Evolutionary conservation across 805 yeast genomes (phyloP).

Genomic region (Cyberlindnera petersonii): DNA sequence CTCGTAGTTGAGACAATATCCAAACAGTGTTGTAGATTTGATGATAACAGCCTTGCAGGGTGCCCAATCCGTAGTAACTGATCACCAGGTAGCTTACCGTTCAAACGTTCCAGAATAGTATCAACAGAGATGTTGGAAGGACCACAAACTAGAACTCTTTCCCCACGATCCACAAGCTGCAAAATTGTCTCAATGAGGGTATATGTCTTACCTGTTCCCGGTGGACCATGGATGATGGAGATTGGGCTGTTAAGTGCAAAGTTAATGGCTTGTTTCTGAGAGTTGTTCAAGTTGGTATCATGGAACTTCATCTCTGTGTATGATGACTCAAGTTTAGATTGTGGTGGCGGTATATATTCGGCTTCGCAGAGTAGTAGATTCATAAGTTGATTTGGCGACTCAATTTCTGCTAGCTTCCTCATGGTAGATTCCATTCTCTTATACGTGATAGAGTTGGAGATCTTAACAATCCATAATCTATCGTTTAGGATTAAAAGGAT

Average conservation of each 20-base stretch:
- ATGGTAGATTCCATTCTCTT: conserved; percentile 76
- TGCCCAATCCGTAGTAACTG: conserved; percentile 83
- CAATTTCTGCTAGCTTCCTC: conserved; percentile 52
- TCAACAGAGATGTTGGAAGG: conserved; percentile 93
- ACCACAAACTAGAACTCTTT: conserved; percentile 80
- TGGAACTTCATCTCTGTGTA: conserved; percentile 30
- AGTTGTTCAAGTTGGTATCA: conserved; percentile 41
- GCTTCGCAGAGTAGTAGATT: conserved; percentile 22
- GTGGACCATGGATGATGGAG: conserved; percentile 69
- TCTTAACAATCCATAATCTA: conserved; percentile 56
- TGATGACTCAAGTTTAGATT: not conserved
- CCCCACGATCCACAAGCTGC: conserved; percentile 59
- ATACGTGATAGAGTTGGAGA: conserved; percentile 64
- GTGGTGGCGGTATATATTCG: conserved; percentile 31
- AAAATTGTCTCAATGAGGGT: conserved; percentile 78
- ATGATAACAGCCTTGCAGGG: conserved; percentile 75
- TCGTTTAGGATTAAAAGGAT: conserved; percentile 40
- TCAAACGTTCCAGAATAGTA: conserved; percentile 76
- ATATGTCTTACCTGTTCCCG: conserved; percentile 80
- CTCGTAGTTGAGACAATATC: conserved; percentile 63
- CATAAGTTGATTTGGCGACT: conserved; percentile 7
- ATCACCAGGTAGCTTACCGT: conserved; percentile 19
- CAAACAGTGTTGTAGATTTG: conserved; percentile 65
- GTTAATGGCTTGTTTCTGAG: conserved; percentile 70
- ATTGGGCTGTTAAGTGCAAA: conserved; percentile 61